phyloP scores from a whole-genome alignment of 768 basidiomycete species.

The Suillus americanus region DNA sequence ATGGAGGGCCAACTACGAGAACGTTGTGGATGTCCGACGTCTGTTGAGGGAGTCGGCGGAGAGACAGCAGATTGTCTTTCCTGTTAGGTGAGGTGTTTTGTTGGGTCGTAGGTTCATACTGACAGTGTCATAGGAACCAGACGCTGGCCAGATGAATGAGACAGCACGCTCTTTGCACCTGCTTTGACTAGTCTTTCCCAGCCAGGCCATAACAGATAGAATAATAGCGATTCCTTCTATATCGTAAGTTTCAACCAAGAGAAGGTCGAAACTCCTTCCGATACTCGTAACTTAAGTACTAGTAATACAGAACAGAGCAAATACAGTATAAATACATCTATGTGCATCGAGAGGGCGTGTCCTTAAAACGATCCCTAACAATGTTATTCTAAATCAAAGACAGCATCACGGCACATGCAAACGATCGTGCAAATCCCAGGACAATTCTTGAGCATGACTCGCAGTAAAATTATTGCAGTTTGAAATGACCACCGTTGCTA shows the following conservation, averaged over 20 bases:
- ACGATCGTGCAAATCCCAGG: slow-evolving; percentile 25
- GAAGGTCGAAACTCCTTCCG: background rate
- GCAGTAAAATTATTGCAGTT: slow-evolving; percentile 23
- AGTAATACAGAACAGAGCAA: background rate
- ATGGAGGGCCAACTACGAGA: slow-evolving; percentile 35
- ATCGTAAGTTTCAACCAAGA: background rate
- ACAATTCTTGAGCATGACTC: slow-evolving; percentile 23
- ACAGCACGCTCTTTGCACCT: too few relatives aligned
- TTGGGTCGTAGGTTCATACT: background rate
- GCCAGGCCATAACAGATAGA: background rate
- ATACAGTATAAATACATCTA: slow-evolving; percentile 1
- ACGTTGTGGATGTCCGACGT: slow-evolving; percentile 37
- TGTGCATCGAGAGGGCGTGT: background rate
- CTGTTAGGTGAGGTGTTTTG: slow-evolving; percentile 1
- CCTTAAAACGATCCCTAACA: slow-evolving; percentile 5
- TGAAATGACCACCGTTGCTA: slow-evolving; percentile 24
- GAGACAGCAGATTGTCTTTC: slow-evolving; percentile 34
- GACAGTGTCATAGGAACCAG: background rate
- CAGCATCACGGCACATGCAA: slow-evolving; percentile 22
- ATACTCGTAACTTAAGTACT: background rate
- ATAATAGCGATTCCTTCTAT: background rate
- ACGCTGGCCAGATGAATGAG: background rate
- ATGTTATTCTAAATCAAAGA: background rate
- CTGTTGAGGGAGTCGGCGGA: slow-evolving; percentile 39
- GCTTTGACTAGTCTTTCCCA: too few relatives aligned